phyloP scores from a whole-genome alignment of 768 basidiomycete species.

The Russula olivacea region DNA sequence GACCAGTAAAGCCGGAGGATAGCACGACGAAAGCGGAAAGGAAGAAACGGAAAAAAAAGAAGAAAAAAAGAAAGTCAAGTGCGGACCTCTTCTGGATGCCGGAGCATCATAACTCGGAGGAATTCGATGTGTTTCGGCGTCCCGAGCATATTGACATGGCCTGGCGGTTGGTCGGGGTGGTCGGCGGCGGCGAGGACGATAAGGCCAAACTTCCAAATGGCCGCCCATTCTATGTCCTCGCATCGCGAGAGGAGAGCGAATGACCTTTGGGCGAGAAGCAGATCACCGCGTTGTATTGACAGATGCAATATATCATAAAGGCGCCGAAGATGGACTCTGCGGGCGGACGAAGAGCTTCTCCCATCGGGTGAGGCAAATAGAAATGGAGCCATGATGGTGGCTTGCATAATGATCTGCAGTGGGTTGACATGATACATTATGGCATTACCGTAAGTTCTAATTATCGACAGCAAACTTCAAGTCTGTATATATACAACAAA shows the following conservation, averaged over 20 bases:
- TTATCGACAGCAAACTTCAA: not conserved
- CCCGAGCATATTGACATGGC: not conserved
- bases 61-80: too few relatives aligned
- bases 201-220: constrained; percentile 65
- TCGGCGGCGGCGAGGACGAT: constrained; percentile 41
- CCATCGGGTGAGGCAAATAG: constrained; percentile 56
- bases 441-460: not conserved
- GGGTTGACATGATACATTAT: not conserved
- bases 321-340: constrained; percentile 68
- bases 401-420: not conserved
- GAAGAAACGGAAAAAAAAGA: not conserved
- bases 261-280: constrained; percentile 54
- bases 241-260: constrained; percentile 75
- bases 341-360: constrained; percentile 45
- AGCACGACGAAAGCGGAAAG: too few relatives aligned
- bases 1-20: too few relatives aligned
- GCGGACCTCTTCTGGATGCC: constrained; percentile 58
- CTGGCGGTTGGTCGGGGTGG: not conserved
- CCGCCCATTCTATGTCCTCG: constrained; percentile 70
- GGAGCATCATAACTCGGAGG: constrained; percentile 66
- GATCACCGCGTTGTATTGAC: constrained; percentile 60
- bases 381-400: constrained; percentile 33
- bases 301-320: constrained; percentile 71
- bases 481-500: not conserved
- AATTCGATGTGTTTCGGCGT: constrained; percentile 47